Percentiles rank a stretch among this genome's conserved stretches.
Evolutionary conservation across 73 alveolate species (phyloP).

Genomic region (Halteria grandinella): DNA sequence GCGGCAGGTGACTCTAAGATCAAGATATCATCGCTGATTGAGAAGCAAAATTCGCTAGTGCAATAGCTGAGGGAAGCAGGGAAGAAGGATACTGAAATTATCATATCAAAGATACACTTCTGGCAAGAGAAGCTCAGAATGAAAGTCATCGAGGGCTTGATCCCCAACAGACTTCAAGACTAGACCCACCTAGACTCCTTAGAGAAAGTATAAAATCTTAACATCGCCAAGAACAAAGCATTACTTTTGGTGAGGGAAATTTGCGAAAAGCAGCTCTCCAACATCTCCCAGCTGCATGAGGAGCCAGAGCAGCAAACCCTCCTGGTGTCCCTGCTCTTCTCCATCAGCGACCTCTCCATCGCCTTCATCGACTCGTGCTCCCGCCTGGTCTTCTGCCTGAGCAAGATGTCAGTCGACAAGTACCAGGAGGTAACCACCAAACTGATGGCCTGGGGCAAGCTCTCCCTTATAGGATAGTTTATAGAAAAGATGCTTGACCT

Average conservation of each 20-base stretch:
- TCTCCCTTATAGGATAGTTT: neutral
- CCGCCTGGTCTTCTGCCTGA: slow-evolving; percentile 3
- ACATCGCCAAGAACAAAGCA: slow-evolving; percentile 51
- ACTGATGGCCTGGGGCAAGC: slow-evolving; percentile 31
- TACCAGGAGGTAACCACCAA: slow-evolving; percentile 28
- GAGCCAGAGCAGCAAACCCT: neutral
- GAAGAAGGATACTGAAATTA: slow-evolving; percentile 50
- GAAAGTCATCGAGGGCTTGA: slow-evolving; percentile 30
- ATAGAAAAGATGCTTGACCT: slow-evolving; percentile 33
- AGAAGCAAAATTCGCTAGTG: slow-evolving; percentile 39
- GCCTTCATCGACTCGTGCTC: slow-evolving; percentile 14
- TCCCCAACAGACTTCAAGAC: slow-evolving; percentile 49
- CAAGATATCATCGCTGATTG: slow-evolving; percentile 44
- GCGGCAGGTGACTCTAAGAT: slow-evolving; percentile 57
- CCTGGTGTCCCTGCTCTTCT: neutral
- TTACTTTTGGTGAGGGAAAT: slow-evolving; percentile 47
- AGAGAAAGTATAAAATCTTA: slow-evolving; percentile 42
- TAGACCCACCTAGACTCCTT: slow-evolving; percentile 51
- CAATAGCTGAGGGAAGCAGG: slow-evolving; percentile 57
- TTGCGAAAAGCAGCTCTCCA: slow-evolving; percentile 44
- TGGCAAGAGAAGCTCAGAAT: slow-evolving; percentile 53
- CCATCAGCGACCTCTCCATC: slow-evolving; percentile 4
- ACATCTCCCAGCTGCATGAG: slow-evolving; percentile 4
- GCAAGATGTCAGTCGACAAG: slow-evolving; percentile 34
- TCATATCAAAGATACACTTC: slow-evolving; percentile 51